phyloP scores from a whole-genome alignment of 495 filamentous ascomycete species.

The Penicillium paxilli region DNA sequence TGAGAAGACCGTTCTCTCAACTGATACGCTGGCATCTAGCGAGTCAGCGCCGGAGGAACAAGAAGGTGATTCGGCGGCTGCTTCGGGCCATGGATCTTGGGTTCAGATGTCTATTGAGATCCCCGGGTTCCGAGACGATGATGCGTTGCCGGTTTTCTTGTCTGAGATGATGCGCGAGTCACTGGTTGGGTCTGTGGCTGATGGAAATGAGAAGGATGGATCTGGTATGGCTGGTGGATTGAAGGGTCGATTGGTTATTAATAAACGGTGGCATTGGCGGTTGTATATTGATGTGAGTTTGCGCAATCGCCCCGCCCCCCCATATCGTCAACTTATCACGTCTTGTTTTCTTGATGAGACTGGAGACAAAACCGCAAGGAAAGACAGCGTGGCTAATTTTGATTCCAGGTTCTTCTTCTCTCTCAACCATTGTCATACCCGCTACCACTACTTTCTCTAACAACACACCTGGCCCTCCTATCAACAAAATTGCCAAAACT shows the following conservation, averaged over 20 bases:
- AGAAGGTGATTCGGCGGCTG: constrained; percentile 26
- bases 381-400: too few relatives aligned
- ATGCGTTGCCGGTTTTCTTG: constrained; percentile 84
- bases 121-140: constrained; percentile 85
- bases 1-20: constrained; percentile 57
- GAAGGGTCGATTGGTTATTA: constrained; percentile 74
- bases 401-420: constrained; percentile 85
- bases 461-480: constrained; percentile 93
- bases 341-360: too few relatives aligned
- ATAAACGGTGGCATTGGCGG: constrained; percentile 90
- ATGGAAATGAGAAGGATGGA: constrained; percentile 9
- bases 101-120: constrained; percentile 85
- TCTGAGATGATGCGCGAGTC: constrained; percentile 86
- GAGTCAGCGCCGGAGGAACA: constrained; percentile 29
- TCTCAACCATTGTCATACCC: constrained; percentile 90
- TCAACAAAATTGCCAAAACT: constrained; percentile 79
- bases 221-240: constrained; percentile 58
- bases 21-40: constrained; percentile 32
- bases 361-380: too few relatives aligned
- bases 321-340: too few relatives aligned
- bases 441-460: constrained; percentile 86
- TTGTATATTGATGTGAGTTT: constrained; percentile 86
- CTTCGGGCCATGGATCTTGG: constrained; percentile 58
- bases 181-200: constrained; percentile 59
- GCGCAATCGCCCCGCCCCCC: not conserved